Conservation (phyloP, 768 basidiomycete genomes). For the Leccinum uliginosum region DNA sequence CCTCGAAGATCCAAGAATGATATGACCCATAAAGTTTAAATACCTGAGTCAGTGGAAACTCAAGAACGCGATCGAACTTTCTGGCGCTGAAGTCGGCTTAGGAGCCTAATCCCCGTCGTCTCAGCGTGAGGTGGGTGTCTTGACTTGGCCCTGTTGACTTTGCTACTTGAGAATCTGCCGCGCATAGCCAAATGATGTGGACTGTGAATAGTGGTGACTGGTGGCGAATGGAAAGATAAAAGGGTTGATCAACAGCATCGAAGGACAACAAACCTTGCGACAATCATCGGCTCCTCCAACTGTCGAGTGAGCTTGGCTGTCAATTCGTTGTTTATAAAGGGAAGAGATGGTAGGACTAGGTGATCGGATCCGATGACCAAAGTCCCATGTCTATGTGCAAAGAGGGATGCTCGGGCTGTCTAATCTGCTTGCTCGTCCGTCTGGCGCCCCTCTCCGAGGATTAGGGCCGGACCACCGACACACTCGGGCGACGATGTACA, state of each 20-base stretch:
- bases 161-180: constrained; percentile 95
- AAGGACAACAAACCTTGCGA: constrained; percentile 68
- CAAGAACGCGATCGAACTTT: constrained; percentile 95
- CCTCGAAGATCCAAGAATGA: constrained; percentile 89
- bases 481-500: too few species aligned
- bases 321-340: constrained; percentile 96
- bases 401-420: too few species aligned
- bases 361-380: constrained; percentile 55
- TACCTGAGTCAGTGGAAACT: constrained; percentile 96
- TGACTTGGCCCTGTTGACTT: constrained; percentile 74
- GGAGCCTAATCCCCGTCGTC: constrained; percentile 90
- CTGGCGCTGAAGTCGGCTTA: constrained; percentile 89
- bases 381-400: too few species aligned
- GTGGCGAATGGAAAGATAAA: constrained; percentile 99
- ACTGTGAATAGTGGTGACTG: constrained; percentile 94
- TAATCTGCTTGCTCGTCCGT: too few species aligned
- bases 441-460: too few species aligned
- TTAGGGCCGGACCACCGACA: too few species aligned
- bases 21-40: constrained; percentile 96
- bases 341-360: constrained; percentile 69
- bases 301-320: constrained; percentile 96
- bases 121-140: constrained; percentile 71
- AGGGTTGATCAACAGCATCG: constrained; percentile 36
- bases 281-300: constrained; percentile 97
- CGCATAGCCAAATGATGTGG: constrained; percentile 96